Percentiles rank a stretch among this genome's conserved stretches.
Conservation (phyloP, 2,329 filamentous ascomycete species). For the Phoma sp. region DNA sequence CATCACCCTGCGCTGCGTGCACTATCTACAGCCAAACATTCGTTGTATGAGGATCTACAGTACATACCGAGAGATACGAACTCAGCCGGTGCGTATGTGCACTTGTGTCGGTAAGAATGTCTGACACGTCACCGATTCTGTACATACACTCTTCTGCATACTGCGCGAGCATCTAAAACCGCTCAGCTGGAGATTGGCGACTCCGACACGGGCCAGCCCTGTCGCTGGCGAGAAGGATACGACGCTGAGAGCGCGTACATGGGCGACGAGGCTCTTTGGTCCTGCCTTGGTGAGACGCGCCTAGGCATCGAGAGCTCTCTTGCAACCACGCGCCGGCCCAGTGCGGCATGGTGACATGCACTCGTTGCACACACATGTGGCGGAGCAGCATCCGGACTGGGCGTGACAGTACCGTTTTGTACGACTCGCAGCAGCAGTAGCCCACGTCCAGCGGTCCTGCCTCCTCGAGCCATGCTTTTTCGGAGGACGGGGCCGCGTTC, state of each 20-base stretch:
- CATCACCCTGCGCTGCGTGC: not conserved
- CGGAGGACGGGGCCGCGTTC: conserved; percentile 6
- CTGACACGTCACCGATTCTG: conserved; percentile 12
- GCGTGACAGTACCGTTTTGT: conserved; percentile 6
- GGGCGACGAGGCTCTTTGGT: not conserved
- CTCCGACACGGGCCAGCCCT: not conserved
- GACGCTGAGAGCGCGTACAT: not conserved
- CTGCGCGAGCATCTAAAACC: not conserved
- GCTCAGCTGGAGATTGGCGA: not conserved
- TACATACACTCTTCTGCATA: not conserved
- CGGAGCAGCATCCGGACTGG: conserved; percentile 3
- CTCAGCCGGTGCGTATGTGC: not conserved
- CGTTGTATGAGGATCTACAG: conserved; percentile 2
- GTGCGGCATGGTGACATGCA: not conserved
- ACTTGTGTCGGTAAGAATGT: not conserved
- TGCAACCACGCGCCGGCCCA: not conserved
- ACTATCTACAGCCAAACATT: conserved; percentile 2
- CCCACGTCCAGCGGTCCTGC: not conserved
- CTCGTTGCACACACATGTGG: conserved; percentile 9
- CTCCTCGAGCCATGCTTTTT: not conserved
- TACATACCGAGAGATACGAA: not conserved
- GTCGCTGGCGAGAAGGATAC: not conserved
- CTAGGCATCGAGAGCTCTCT: not conserved
- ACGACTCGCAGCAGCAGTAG: not conserved
- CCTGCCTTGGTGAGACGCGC: not conserved